Evolutionary conservation across 208 protist genomes (phyloP), one percentile per base, ranked within the genome.

Genomic region (Trypanosoma mega): DNA sequence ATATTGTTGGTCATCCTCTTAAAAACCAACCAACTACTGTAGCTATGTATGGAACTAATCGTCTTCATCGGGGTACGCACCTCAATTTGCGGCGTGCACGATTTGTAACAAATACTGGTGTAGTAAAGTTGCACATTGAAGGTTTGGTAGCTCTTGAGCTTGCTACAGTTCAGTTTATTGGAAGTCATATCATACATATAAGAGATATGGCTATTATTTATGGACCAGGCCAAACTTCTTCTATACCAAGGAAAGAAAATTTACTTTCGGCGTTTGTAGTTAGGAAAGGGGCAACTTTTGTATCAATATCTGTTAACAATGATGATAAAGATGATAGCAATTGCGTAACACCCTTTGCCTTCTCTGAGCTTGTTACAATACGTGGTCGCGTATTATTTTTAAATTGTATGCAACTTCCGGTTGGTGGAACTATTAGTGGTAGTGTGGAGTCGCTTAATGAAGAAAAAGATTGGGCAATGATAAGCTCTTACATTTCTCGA

Each of bases 131-230:
- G 5, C 20, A 76, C 30, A 79, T 81, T 56, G 54, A 52, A 27
- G 84, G 84, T 37, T 50, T 67, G 23, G 39, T 74, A 20, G 52
- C 78, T 27, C 57, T 46, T 37, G 62, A 77, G 56, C 60, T 84
- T 52, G 56, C 61, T 33, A 67, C 62, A 5, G 58, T 67, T 7
- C 34, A 61, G 23, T 85, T 92, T 54, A 68, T 48, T 9, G 76
- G 76, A 34, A 84, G 76, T 63, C 74, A 79, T 23, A 59, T 83
- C 41, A 62, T 92, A 47, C 74, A 85, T 20, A 31, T 68, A 12
- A 59, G 63, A 52, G 55, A 68, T 2, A 46, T 74, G 41, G 31
- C 62, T 0, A 70, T 77, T 4, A 49, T 87, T 3, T 85, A 87
- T 64, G 77, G 78, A 24, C 53, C 70, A 52, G 68, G 65, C 43